These are phyloP conservation scores for Alloteropsis semialata DNA, from an alignment of 176 grass and related monocot genomes.

Conservation along the genomic window DNA sequence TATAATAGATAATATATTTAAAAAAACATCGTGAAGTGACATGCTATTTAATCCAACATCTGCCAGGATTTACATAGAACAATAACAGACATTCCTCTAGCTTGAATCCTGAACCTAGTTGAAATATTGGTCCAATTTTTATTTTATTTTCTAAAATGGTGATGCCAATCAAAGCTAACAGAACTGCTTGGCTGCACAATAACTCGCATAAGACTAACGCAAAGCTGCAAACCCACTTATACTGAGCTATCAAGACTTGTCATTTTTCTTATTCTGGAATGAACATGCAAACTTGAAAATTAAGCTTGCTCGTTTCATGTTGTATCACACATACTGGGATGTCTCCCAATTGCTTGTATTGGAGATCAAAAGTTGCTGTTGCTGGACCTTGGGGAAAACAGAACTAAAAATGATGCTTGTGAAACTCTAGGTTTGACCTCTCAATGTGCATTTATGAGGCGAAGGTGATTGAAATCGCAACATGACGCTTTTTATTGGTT, in stretches of 20 bases:
- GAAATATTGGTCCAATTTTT: background rate
- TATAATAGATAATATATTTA: background rate
- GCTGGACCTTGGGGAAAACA: background rate
- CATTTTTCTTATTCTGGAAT: background rate
- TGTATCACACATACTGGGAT: background rate
- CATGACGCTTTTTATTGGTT: background rate
- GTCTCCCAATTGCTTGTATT: background rate
- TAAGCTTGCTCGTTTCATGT: background rate
- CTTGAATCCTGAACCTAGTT: background rate
- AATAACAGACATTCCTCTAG: background rate
- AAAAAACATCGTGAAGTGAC: conserved; percentile 17
- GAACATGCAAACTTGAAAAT: background rate
- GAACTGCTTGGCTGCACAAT: background rate
- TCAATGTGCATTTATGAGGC: background rate
- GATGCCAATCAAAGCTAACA: background rate
- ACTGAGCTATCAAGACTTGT: background rate
- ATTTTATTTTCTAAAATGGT: background rate
- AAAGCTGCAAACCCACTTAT: background rate
- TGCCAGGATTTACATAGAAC: background rate
- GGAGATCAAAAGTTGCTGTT: background rate
- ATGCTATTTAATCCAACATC: background rate
- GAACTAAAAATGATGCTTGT: background rate
- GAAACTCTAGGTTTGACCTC: background rate
- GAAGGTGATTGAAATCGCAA: background rate
- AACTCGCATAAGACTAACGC: background rate